Conservation (phyloP, 2,329 filamentous ascomycete species). For the Colletotrichum tropicale region DNA sequence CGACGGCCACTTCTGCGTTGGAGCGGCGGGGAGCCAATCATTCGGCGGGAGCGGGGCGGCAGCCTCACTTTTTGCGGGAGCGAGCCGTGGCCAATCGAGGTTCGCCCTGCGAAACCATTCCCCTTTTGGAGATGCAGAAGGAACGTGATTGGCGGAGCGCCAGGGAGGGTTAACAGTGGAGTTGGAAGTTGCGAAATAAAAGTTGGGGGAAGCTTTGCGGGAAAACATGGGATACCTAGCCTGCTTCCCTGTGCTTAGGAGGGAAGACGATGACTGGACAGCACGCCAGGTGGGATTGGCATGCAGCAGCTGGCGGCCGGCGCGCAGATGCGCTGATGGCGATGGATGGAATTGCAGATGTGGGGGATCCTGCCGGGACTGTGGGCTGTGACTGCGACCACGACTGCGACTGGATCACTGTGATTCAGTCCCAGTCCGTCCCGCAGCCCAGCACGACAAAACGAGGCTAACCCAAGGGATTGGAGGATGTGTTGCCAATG, state of each 20-base stretch:
- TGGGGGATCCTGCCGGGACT: neutral
- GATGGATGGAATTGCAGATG: neutral
- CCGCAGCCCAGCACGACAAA: neutral
- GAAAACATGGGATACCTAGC: neutral
- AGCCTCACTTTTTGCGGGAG: conserved; percentile 21
- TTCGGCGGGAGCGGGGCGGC: neutral
- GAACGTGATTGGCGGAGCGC: neutral
- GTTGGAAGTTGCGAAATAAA: neutral
- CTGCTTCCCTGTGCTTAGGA: too few relatives aligned
- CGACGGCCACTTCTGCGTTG: neutral
- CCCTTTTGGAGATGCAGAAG: neutral
- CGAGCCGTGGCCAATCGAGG: conserved; percentile 12
- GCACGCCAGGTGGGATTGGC: neutral
- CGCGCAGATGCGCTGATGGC: neutral
- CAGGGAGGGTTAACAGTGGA: neutral
- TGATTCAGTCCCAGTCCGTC: neutral
- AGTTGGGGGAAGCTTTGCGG: neutral
- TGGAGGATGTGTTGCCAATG: neutral
- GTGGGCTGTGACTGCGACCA: neutral
- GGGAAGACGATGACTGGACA: neutral
- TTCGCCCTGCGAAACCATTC: neutral
- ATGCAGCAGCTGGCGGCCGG: neutral
- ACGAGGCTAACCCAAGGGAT: neutral
- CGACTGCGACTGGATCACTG: neutral
- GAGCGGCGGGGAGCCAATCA: conserved; percentile 9